Evolutionary conservation across 1,284 basidiomycete genomes (phyloP).

Genomic region (Ceratobasidium papillatum): DNA sequence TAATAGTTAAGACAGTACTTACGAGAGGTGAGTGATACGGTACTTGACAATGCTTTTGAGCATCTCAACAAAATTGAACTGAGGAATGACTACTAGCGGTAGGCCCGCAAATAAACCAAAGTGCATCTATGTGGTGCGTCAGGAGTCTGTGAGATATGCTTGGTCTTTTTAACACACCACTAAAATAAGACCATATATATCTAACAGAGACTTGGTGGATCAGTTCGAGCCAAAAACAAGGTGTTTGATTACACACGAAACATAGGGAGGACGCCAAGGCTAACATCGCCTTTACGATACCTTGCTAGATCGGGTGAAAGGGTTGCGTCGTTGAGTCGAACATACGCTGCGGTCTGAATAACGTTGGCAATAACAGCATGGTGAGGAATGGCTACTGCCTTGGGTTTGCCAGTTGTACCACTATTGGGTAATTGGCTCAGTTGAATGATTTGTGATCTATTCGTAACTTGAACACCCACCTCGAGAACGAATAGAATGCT

Average conservation of each 20-base stretch:
- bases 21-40: constrained; percentile 72
- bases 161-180: constrained; percentile 23
- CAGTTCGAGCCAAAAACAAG: constrained; percentile 56
- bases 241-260: constrained; percentile 51
- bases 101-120: constrained; percentile 48
- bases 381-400: constrained; percentile 78
- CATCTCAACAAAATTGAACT: constrained; percentile 73
- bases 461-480: not conserved
- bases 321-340: constrained; percentile 57
- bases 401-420: constrained; percentile 84
- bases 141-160: constrained; percentile 11
- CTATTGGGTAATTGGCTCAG: constrained; percentile 50
- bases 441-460: not conserved
- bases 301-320: constrained; percentile 51
- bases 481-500: constrained; percentile 79
- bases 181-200: constrained; percentile 73
- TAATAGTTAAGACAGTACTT: constrained; percentile 46
- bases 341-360: constrained; percentile 66
- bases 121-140: constrained; percentile 31
- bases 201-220: constrained; percentile 52
- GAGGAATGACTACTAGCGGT: constrained; percentile 73
- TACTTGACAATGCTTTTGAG: constrained; percentile 73
- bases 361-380: constrained; percentile 72
- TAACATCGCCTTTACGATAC: constrained; percentile 65
- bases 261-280: constrained; percentile 54